A percentile compares a stretch with the other conserved stretches of the same genome.
These are phyloP conservation scores for Citrus reticulata DNA, from an alignment of 345 rosid genomes.

Conservation along the genomic window DNA sequence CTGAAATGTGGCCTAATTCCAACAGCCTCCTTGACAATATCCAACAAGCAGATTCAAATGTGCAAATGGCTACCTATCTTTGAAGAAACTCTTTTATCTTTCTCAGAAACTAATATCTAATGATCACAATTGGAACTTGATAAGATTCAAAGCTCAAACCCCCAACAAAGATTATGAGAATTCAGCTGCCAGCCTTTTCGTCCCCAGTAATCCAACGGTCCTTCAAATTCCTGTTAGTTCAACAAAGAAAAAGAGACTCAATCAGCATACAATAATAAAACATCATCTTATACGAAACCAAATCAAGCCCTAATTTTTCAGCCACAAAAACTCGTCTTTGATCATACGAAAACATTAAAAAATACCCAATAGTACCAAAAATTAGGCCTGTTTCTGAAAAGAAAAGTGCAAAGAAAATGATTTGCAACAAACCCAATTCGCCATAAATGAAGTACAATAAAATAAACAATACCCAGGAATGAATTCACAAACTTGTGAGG, in stretches of 20 bases:
- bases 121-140: constrained; percentile 1
- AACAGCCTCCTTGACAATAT: neutral
- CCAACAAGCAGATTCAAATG: neutral
- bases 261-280: neutral
- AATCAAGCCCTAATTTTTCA: neutral
- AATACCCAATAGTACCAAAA: neutral
- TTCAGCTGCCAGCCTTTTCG: neutral
- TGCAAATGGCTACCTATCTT: neutral
- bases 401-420: neutral
- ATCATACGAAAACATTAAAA: neutral
- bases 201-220: constrained; percentile 22
- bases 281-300: neutral
- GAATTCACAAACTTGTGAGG: neutral
- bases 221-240: neutral
- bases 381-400: neutral
- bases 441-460: neutral
- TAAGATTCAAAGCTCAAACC: neutral
- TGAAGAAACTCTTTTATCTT: neutral
- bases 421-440: neutral
- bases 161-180: neutral
- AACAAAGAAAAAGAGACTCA: neutral
- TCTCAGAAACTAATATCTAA: neutral
- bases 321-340: neutral
- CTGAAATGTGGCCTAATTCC: neutral
- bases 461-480: neutral